Conservation (phyloP, 2,329 filamentous ascomycete species). For the Penicillium palitans region DNA sequence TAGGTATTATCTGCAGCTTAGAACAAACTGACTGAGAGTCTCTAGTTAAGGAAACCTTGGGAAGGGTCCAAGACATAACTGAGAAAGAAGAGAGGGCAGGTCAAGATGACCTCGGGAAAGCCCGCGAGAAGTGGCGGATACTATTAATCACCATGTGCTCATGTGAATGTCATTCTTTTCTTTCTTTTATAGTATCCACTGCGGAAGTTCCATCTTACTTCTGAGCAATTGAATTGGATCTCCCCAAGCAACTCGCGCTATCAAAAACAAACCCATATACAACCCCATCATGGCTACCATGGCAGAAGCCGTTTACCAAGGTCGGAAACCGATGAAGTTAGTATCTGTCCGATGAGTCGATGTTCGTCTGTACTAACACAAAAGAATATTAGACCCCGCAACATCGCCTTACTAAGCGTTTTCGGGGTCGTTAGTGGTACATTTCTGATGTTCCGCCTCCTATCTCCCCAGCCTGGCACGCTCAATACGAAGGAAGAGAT, state of each 20-base stretch:
- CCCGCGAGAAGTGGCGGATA: neutral
- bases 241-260: neutral
- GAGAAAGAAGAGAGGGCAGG: neutral
- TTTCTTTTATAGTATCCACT: neutral
- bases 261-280: neutral
- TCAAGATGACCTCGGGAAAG: neutral
- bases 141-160: constrained; percentile 2
- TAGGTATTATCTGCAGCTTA: no score
- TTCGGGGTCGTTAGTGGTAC: constrained; percentile 23
- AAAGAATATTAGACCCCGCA: constrained; percentile 18
- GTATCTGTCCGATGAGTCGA: neutral
- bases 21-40: no score
- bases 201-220: neutral
- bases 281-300: neutral
- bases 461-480: constrained; percentile 17
- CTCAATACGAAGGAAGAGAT: constrained; percentile 19
- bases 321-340: constrained; percentile 5
- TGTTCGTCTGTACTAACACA: neutral
- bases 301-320: neutral
- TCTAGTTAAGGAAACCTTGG: neutral
- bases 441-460: constrained; percentile 21
- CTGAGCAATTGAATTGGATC: neutral
- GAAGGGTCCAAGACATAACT: no score
- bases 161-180: constrained; percentile 7
- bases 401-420: constrained; percentile 24